Percentiles rank a stretch among this genome's conserved stretches.
These are phyloP conservation scores for Paraglomus brasilianum DNA, from an alignment of 192 early-diverging fungal genomes.

Conservation along the genomic window DNA sequence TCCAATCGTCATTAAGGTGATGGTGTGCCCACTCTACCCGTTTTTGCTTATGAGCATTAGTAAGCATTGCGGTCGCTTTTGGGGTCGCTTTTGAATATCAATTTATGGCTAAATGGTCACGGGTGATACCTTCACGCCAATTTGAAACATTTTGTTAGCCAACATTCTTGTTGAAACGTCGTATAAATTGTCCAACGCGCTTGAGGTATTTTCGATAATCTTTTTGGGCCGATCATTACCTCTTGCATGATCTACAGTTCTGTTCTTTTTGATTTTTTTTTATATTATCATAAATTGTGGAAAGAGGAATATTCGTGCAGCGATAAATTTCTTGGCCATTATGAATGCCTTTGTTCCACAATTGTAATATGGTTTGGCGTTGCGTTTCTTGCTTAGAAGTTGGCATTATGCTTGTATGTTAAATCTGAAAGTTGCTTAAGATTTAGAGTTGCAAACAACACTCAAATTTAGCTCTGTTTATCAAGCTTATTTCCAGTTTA, in stretches of 20 bases:
- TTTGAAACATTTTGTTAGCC: neutral
- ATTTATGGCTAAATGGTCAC: neutral
- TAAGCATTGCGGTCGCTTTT: neutral
- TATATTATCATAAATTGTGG: conserved; percentile 20
- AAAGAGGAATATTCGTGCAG: neutral
- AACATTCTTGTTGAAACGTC: neutral
- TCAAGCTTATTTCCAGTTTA: too few relatives aligned
- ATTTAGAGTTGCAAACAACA: too few relatives aligned
- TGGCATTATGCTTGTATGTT: too few relatives aligned
- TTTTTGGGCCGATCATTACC: conserved; percentile 11
- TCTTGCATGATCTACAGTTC: conserved; percentile 7
- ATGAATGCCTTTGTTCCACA: conserved; percentile 12
- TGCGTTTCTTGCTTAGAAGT: too few relatives aligned
- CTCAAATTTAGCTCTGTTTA: too few relatives aligned
- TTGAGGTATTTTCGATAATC: neutral
- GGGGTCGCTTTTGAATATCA: neutral
- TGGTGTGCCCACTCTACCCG: conserved; percentile 8
- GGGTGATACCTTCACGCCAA: neutral
- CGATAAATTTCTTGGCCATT: neutral
- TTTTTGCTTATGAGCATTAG: neutral
- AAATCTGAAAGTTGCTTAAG: too few relatives aligned
- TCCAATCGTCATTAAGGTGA: conserved; percentile 20
- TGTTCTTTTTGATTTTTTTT: conserved; percentile 26
- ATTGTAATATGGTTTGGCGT: too few relatives aligned
- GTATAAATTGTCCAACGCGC: conserved; percentile 10